Evolutionary conservation across 2,329 filamentous ascomycete genomes (phyloP).

Genomic region (Cryphonectria parasitica): DNA sequence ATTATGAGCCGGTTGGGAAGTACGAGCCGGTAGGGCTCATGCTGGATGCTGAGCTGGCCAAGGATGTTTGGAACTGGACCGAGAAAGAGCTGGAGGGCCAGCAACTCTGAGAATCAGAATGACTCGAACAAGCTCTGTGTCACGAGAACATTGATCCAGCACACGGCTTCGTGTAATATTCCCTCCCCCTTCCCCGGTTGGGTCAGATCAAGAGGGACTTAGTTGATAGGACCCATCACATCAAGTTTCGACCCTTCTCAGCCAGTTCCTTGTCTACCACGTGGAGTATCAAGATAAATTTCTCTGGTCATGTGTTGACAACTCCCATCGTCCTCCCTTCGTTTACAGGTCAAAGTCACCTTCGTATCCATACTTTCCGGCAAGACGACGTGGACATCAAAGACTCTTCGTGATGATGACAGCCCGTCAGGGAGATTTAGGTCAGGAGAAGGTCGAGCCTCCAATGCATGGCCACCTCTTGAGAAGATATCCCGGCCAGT

Average conservation of each 20-base stretch:
- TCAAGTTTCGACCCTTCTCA: background rate
- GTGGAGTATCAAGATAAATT: background rate
- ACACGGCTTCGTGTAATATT: background rate
- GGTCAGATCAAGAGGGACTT: background rate
- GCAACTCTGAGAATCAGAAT: slow-evolving; percentile 3
- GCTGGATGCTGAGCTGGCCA: slow-evolving; percentile 35
- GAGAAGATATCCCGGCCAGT: background rate
- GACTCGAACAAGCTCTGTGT: background rate
- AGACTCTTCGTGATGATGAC: slow-evolving; percentile 12
- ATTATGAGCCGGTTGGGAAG: slow-evolving; percentile 25
- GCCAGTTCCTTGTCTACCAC: background rate
- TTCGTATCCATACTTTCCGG: background rate
- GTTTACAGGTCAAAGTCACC: slow-evolving; percentile 6
- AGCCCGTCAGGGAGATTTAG: background rate
- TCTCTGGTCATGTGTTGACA: slow-evolving; percentile 10
- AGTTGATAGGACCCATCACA: background rate
- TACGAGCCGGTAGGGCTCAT: background rate
- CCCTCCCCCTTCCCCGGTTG: too few species aligned
- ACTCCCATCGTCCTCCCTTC: background rate
- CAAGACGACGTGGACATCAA: slow-evolving; percentile 3
- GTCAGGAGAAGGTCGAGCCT: background rate
- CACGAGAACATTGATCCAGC: background rate
- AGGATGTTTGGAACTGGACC: slow-evolving; percentile 43
- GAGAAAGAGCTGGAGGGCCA: slow-evolving; percentile 36
- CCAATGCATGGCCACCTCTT: background rate